Evolutionary conservation across 345 rosid species (phyloP).

Genomic region (Brassica cretica): DNA sequence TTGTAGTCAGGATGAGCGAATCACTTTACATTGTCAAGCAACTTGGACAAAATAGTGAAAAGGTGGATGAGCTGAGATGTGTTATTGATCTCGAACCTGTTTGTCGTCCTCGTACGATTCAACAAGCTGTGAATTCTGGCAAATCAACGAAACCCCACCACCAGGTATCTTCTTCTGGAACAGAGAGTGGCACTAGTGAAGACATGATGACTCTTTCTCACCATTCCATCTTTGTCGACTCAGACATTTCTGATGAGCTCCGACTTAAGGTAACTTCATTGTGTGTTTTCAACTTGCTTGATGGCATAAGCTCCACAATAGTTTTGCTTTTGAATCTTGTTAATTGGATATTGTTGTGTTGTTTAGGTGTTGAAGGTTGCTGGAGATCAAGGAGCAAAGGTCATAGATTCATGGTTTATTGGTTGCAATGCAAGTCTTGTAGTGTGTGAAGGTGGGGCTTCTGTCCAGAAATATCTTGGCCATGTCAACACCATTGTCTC

Average conservation of each 20-base stretch:
- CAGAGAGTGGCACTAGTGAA: constrained; percentile 42
- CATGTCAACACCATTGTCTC: constrained; percentile 72
- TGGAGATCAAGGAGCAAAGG: constrained; percentile 62
- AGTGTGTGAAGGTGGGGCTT: constrained; percentile 82
- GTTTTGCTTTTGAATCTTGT: neutral
- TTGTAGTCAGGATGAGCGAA: constrained; percentile 84
- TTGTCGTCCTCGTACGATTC: neutral
- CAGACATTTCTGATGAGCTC: constrained; percentile 66
- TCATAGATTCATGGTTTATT: constrained; percentile 66
- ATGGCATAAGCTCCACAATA: neutral
- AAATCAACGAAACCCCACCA: neutral
- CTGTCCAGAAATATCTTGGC: constrained; percentile 68
- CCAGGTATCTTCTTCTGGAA: constrained; percentile 46
- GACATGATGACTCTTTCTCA: constrained; percentile 49
- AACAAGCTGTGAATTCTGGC: too few relatives aligned
- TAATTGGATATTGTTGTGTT: neutral
- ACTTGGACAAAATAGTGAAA: constrained; percentile 40
- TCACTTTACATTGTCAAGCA: constrained; percentile 73
- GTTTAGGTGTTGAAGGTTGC: constrained; percentile 69
- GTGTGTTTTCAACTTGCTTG: constrained; percentile 2
- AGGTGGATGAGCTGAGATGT: neutral
- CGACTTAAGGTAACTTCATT: constrained; percentile 57
- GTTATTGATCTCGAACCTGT: neutral
- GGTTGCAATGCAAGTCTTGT: constrained; percentile 76
- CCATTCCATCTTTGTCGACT: constrained; percentile 60